These are phyloP conservation scores for Ophiostoma novo-ulmi DNA, from an alignment of 2,329 filamentous ascomycete species.

Conservation along the genomic window DNA sequence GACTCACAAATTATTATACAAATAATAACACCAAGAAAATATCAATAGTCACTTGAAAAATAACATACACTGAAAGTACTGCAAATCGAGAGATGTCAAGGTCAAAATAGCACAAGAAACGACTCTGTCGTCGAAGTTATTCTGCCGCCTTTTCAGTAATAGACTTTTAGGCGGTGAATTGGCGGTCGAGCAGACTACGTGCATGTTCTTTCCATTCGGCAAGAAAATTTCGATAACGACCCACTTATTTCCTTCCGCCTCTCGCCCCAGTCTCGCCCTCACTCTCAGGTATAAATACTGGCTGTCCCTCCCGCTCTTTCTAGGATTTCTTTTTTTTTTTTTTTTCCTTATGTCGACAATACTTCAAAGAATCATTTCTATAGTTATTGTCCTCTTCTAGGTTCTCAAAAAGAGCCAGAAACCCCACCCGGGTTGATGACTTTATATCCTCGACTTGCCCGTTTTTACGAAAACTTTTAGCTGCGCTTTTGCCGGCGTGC, in stretches of 20 bases:
- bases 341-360: slow-evolving; percentile 59
- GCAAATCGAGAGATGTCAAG: neutral
- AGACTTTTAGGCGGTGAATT: neutral
- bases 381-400: slow-evolving; percentile 92
- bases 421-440: slow-evolving; percentile 94
- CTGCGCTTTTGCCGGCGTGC: slow-evolving; percentile 18
- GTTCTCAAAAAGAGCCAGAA: slow-evolving; percentile 89
- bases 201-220: neutral
- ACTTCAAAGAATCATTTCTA: slow-evolving; percentile 92
- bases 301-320: slow-evolving; percentile 31
- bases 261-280: neutral
- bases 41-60: neutral
- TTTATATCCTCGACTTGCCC: slow-evolving; percentile 63
- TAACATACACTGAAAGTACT: neutral
- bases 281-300: slow-evolving; percentile 11
- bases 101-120: neutral
- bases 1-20: too few relatives aligned
- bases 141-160: neutral
- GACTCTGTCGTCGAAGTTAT: neutral
- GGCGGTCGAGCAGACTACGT: neutral
- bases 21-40: too few relatives aligned
- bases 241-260: neutral
- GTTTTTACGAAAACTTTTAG: slow-evolving; percentile 23
- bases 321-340: slow-evolving; percentile 36
- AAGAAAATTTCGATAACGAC: neutral